phyloP scores from a whole-genome alignment of 73 alveolate genomes.

The Paramecium sonneborni region DNA sequence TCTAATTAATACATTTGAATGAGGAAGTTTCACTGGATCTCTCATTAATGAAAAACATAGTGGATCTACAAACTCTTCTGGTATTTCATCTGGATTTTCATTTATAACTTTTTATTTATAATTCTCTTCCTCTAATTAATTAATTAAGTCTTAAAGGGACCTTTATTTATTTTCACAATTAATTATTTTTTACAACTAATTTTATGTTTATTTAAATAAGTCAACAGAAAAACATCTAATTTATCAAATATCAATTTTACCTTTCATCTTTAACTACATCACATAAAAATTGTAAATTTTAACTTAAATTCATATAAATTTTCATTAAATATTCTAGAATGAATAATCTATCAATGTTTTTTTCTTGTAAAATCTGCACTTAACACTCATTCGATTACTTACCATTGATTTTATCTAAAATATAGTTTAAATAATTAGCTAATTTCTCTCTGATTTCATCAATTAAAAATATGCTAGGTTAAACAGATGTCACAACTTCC shows the following conservation, averaged over 20 bases:
- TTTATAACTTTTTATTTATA: background rate
- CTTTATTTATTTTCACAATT: background rate
- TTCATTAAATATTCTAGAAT: background rate
- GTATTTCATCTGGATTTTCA: background rate
- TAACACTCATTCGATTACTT: background rate
- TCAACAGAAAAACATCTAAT: background rate
- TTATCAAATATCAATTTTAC: background rate
- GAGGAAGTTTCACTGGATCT: constrained; percentile 21
- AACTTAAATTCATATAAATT: background rate
- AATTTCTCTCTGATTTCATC: background rate
- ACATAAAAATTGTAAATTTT: background rate
- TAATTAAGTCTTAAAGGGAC: background rate
- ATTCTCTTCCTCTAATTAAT: background rate
- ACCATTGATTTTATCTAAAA: background rate
- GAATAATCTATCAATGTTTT: background rate
- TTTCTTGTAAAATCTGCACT: background rate
- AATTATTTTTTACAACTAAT: background rate
- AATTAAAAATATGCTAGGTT: background rate
- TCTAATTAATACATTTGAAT: background rate
- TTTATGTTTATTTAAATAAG: background rate
- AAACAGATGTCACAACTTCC: no score
- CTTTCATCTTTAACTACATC: background rate
- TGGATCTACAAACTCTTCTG: background rate
- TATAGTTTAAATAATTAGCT: background rate
- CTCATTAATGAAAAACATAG: background rate